Conservation (phyloP, 345 rosid species). For the Orychophragmus violaceus region DNA sequence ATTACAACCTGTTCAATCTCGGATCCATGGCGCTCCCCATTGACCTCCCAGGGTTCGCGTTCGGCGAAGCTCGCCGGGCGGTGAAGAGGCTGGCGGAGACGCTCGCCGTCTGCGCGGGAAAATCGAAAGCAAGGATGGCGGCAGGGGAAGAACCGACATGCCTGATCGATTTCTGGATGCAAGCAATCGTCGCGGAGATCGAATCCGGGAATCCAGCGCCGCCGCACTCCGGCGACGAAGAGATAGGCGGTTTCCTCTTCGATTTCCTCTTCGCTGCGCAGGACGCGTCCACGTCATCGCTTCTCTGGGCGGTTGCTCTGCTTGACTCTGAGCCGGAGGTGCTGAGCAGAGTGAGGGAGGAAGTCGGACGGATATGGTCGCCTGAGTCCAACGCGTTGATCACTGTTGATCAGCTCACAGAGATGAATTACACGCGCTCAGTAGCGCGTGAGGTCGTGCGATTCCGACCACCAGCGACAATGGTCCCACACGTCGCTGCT, state of each 20-base stretch:
- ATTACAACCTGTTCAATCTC: conserved; percentile 66
- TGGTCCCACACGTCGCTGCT: conserved; percentile 80
- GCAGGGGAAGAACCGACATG: conserved; percentile 54
- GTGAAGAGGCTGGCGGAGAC: conserved; percentile 46
- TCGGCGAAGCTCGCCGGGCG: conserved; percentile 60
- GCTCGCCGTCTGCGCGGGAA: conserved; percentile 38
- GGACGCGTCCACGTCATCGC: conserved; percentile 87
- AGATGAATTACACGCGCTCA: conserved; percentile 72
- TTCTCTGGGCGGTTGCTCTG: conserved; percentile 69
- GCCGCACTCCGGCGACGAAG: conserved; percentile 42
- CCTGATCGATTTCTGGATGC: conserved; percentile 84
- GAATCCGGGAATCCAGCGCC: conserved; percentile 34
- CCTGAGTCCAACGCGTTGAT: conserved; percentile 52
- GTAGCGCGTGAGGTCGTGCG: conserved; percentile 87
- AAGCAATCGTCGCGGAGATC: conserved; percentile 37
- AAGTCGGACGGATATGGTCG: conserved; percentile 66
- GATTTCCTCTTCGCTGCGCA: conserved; percentile 86
- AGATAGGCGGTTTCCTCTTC: conserved; percentile 65
- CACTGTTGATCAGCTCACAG: conserved; percentile 50
- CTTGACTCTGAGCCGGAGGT: conserved; percentile 80
- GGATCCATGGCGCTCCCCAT: conserved; percentile 69
- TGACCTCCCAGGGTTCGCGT: conserved; percentile 68
- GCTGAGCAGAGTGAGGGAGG: conserved; percentile 52
- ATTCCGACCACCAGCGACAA: conserved; percentile 66
- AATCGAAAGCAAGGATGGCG: conserved; percentile 51